phyloP scores from a whole-genome alignment of 495 filamentous ascomycete genomes.

The Amphirosellinia nigrospora region DNA sequence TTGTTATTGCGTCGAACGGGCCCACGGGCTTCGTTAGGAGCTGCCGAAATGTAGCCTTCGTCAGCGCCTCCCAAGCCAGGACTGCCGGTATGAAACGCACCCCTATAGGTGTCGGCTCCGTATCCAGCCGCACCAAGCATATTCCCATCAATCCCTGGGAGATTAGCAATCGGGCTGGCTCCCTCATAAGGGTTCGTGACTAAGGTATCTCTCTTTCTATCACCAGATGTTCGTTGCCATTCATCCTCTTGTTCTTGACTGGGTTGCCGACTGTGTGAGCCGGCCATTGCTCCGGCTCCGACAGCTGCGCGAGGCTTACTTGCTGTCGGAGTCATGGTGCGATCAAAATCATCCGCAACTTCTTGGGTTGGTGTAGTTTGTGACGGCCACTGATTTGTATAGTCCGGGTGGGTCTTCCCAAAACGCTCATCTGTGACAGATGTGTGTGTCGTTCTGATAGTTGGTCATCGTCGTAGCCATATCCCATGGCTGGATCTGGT shows the following conservation, averaged over 20 bases:
- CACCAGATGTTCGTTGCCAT: constrained; percentile 60
- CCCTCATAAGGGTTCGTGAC: constrained; percentile 65
- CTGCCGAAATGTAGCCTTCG: constrained; percentile 91
- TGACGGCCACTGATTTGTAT: constrained; percentile 46
- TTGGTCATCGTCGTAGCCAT: constrained; percentile 65
- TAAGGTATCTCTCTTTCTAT: constrained; percentile 62
- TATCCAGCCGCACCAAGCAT: constrained; percentile 50
- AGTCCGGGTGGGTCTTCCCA: constrained; percentile 36
- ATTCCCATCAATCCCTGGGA: constrained; percentile 54
- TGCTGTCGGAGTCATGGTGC: constrained; percentile 43
- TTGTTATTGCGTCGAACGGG: constrained; percentile 62
- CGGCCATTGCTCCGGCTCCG: constrained; percentile 44
- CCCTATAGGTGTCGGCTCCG: constrained; percentile 42
- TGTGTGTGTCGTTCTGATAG: constrained; percentile 30
- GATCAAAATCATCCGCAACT: constrained; percentile 44
- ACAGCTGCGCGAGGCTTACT: constrained; percentile 30
- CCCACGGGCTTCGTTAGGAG: constrained; percentile 73
- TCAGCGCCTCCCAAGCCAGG: constrained; percentile 65
- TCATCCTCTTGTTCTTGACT: constrained; percentile 61
- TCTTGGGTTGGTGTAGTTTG: constrained; percentile 49
- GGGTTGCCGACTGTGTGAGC: constrained; percentile 52
- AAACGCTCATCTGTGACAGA: constrained; percentile 48
- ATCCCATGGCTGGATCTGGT: constrained; percentile 74
- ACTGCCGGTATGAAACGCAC: constrained; percentile 52
- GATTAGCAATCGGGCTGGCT: constrained; percentile 58